Evolutionary conservation across 208 protist genomes (phyloP).

Genomic region (Trichomonas tenax): DNA sequence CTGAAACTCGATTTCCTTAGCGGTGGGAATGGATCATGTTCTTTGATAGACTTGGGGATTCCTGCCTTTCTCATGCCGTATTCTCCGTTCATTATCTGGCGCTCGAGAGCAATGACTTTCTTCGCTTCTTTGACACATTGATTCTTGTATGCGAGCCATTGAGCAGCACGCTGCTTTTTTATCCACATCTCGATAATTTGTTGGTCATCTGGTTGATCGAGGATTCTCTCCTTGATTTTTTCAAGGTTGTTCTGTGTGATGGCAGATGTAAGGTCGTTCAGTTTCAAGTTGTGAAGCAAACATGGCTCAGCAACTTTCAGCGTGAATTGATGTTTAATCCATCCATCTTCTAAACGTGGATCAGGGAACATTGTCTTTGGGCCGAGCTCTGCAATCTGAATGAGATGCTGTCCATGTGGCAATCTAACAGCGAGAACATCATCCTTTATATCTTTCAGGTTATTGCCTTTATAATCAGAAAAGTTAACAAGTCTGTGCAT

Average conservation of each 20-base stretch:
- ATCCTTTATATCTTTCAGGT: neutral
- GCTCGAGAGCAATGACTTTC: neutral
- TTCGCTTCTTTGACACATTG: neutral
- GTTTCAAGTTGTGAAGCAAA: neutral
- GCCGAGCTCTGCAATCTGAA: neutral
- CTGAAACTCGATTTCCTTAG: neutral
- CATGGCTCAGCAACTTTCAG: neutral
- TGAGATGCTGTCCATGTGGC: neutral
- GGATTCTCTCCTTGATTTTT: neutral
- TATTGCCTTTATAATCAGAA: neutral
- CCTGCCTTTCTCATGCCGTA: neutral
- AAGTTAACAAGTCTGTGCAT: neutral
- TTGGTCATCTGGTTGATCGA: neutral
- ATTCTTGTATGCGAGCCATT: neutral
- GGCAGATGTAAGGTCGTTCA: neutral
- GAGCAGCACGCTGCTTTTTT: neutral
- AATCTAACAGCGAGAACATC: neutral
- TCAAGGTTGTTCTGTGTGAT: neutral
- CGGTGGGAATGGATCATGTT: neutral
- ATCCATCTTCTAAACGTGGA: neutral
- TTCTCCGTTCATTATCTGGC: neutral
- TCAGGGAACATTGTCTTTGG: slow-evolving; percentile 15
- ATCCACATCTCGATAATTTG: neutral
- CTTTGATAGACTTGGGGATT: neutral
- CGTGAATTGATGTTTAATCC: neutral